Evolutionary conservation across 2,329 filamentous ascomycete species (phyloP).

Genomic region (Fusarium sp.): DNA sequence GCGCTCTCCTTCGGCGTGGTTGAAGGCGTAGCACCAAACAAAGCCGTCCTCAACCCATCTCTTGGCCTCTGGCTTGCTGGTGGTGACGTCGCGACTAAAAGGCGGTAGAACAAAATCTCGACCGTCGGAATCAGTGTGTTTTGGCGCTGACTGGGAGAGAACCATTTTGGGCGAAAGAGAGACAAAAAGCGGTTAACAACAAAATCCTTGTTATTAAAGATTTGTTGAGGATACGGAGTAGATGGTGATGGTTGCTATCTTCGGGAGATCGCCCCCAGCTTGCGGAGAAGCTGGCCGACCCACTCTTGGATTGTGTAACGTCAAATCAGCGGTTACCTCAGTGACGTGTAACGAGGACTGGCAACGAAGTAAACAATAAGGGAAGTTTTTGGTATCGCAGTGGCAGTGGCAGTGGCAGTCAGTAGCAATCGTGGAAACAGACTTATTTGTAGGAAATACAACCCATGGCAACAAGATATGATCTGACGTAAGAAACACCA

Average conservation of each 20-base stretch:
- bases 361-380: slow-evolving; percentile 17
- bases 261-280: slow-evolving; percentile 33
- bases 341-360: slow-evolving; percentile 34
- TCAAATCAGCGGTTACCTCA: slow-evolving; percentile 38
- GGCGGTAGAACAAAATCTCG: slow-evolving; percentile 45
- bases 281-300: slow-evolving; percentile 41
- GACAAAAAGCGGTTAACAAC: neutral
- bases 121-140: slow-evolving; percentile 7
- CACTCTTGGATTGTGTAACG: slow-evolving; percentile 34
- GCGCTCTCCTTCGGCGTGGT: slow-evolving; percentile 73
- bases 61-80: slow-evolving; percentile 64
- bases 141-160: slow-evolving; percentile 18
- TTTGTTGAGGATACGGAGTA: neutral
- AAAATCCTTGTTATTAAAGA: slow-evolving; percentile 2
- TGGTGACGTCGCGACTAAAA: slow-evolving; percentile 63
- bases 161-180: slow-evolving; percentile 25
- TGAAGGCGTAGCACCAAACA: slow-evolving; percentile 78
- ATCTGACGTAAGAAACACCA: neutral
- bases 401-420: too few relatives aligned
- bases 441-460: neutral
- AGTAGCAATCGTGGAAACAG: too few relatives aligned
- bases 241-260: slow-evolving; percentile 9
- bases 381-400: neutral
- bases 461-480: neutral
- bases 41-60: slow-evolving; percentile 77